phyloP scores from a whole-genome alignment of 192 early-diverging fungal genomes.

The Coemansia sp. region DNA sequence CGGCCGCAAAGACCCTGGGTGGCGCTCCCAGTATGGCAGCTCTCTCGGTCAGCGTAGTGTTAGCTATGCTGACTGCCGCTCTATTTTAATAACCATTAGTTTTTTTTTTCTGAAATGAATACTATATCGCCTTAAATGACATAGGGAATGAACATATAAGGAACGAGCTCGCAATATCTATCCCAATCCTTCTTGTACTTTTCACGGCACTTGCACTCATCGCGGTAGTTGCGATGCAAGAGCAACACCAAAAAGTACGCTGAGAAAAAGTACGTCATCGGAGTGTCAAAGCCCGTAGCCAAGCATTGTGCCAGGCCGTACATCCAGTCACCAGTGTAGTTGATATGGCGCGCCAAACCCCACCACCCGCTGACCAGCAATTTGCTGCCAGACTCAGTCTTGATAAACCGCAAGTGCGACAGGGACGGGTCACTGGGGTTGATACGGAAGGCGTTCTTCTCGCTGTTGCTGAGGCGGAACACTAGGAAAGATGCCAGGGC shows the following conservation, averaged over 20 bases:
- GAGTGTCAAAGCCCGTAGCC: constrained; percentile 76
- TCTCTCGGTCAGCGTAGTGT: constrained; percentile 7
- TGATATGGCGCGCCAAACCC: constrained; percentile 92
- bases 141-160: constrained; percentile 84
- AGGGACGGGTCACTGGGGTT: constrained; percentile 63
- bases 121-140: constrained; percentile 52
- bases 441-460: constrained; percentile 90
- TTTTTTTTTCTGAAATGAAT: neutral
- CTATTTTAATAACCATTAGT: constrained; percentile 11
- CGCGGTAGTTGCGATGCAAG: constrained; percentile 85
- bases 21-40: constrained; percentile 7
- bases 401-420: constrained; percentile 82
- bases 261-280: constrained; percentile 93
- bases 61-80: constrained; percentile 11
- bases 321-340: constrained; percentile 96
- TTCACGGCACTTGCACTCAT: constrained; percentile 85
- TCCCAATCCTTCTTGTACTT: constrained; percentile 98
- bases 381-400: constrained; percentile 78
- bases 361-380: constrained; percentile 93
- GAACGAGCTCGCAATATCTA: constrained; percentile 78
- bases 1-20: neutral
- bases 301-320: constrained; percentile 90
- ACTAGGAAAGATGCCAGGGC: constrained; percentile 76
- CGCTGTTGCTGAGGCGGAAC: constrained; percentile 86
- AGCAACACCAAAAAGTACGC: constrained; percentile 91